Evolutionary conservation across 148 eudicot species (phyloP), one percentile per base, ranked within the genome.

Genomic region (Beta vulgaris): DNA sequence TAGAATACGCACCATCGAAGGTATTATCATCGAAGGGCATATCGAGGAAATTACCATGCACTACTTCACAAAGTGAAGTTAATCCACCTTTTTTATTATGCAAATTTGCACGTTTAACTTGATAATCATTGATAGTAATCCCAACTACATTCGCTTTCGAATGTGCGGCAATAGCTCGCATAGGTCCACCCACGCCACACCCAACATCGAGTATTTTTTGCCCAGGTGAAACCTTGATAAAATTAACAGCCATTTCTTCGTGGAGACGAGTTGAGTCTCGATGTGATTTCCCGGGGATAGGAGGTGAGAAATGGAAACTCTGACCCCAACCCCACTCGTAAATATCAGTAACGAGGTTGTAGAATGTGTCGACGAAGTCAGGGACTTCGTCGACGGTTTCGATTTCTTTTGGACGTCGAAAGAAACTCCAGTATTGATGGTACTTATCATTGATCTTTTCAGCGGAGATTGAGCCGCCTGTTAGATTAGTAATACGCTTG

Each of bases 281-380:
- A 65, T 86, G 85, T 11, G 89, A 86, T 19, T 79, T 86, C 0
- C 85, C 83, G 10, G 83, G 76, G 44, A 86, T 3, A 14, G 82
- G 44, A 0, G 89, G 88, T n/a, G 89, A 84, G 80, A 86, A 86
- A 37, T 86, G 89, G 82, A 86, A 86, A 16, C 87, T 84, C 62
- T 86, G 89, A 32, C 89, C 89, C 89, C 89, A 86, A 0, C 89
- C 87, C 89, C 89, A 86, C 74, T 86, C 87, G 83, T 86, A 86
- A 62, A 86, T 86, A 74, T 86, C 89, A 1, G 89, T 86, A 0
- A 86, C 89, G 28, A 86, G 82, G 69, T 86, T 84, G 78, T 86
- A 86, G 67, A 86, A 86, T 16, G 89, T 86, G 68, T 84, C 87
- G 44, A 86, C 89, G 13, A 81, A 81, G 23, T 76, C 83, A 1